phyloP scores from a whole-genome alignment of 139 green algal species.

The Chlamydomonas incerta region DNA sequence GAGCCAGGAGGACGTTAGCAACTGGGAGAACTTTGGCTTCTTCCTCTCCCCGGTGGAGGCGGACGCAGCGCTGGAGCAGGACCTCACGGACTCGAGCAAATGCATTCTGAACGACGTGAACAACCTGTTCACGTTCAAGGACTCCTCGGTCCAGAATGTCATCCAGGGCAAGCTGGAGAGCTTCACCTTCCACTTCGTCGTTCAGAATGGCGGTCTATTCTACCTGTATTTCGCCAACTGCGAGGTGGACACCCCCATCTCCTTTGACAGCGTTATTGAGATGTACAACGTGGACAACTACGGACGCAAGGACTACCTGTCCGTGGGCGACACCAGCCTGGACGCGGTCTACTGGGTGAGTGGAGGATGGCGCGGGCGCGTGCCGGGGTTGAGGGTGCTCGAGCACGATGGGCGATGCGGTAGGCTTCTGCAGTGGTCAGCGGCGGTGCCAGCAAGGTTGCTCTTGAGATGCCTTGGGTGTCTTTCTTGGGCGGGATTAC shows the following conservation, averaged over 20 bases:
- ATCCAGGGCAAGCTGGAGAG: neutral
- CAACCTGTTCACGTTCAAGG: constrained; percentile 62
- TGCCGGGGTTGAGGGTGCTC: too few relatives aligned
- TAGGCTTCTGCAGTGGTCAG: too few relatives aligned
- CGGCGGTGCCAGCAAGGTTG: too few relatives aligned
- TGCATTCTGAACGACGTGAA: constrained; percentile 58
- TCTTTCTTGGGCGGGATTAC: too few relatives aligned
- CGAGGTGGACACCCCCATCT: constrained; percentile 74
- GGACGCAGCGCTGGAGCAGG: constrained; percentile 48
- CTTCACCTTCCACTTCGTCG: constrained; percentile 52
- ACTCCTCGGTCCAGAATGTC: constrained; percentile 49
- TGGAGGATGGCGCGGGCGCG: neutral
- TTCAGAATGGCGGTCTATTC: constrained; percentile 55
- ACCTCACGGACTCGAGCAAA: constrained; percentile 28
- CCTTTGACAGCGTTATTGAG: constrained; percentile 69
- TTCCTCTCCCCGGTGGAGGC: constrained; percentile 61
- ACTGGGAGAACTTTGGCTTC: constrained; percentile 63
- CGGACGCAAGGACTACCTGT: constrained; percentile 88
- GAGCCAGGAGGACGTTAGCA: neutral
- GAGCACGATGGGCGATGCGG: too few relatives aligned
- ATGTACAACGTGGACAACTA: constrained; percentile 81
- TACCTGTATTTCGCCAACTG: constrained; percentile 95
- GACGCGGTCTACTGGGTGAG: constrained; percentile 90
- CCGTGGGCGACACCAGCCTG: constrained; percentile 89
- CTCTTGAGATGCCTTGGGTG: too few relatives aligned